Percentiles rank a stretch among this genome's conserved stretches.
Conservation (phyloP, 148 eudicot genomes). For the Drosera capensis region DNA sequence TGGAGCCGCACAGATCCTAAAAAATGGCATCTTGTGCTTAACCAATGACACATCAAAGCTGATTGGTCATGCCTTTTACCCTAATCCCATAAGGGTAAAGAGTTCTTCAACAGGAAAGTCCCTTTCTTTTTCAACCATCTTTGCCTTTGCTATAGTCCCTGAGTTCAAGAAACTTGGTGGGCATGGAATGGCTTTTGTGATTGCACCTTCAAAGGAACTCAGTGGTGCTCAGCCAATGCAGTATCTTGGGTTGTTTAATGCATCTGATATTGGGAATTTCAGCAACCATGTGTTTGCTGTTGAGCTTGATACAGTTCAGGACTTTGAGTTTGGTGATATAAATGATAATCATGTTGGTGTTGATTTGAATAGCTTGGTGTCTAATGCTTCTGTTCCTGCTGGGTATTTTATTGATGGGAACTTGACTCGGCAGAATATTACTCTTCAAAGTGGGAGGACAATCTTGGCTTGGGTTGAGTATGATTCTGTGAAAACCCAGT, state of each 20-base stretch:
- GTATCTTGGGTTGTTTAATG: slow-evolving; percentile 52
- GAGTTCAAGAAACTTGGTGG: slow-evolving; percentile 56
- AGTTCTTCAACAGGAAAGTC: slow-evolving; percentile 21
- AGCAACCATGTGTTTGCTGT: slow-evolving; percentile 67
- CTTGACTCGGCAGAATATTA: slow-evolving; percentile 19
- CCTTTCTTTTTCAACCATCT: slow-evolving; percentile 62
- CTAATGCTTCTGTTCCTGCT: slow-evolving; percentile 39
- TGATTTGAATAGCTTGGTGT: slow-evolving; percentile 42
- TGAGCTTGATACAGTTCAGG: slow-evolving; percentile 74
- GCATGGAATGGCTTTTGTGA: slow-evolving; percentile 70
- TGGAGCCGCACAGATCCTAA: slow-evolving; percentile 35
- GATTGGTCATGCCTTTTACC: slow-evolving; percentile 62
- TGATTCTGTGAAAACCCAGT: slow-evolving; percentile 19
- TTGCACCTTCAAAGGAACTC: slow-evolving; percentile 31
- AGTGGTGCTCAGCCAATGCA: slow-evolving; percentile 53
- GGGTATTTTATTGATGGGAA: slow-evolving; percentile 36
- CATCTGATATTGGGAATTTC: slow-evolving; percentile 39
- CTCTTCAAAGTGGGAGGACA: slow-evolving; percentile 40
- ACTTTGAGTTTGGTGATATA: slow-evolving; percentile 54
- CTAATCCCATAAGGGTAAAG: slow-evolving; percentile 36
- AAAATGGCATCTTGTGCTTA: slow-evolving; percentile 35
- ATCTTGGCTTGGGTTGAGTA: slow-evolving; percentile 73
- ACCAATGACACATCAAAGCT: slow-evolving; percentile 35
- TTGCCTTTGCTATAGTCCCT: slow-evolving; percentile 55
- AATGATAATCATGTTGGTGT: slow-evolving; percentile 76